Conservation (phyloP, 495 filamentous ascomycete species). For the Penicillium desertorum region DNA sequence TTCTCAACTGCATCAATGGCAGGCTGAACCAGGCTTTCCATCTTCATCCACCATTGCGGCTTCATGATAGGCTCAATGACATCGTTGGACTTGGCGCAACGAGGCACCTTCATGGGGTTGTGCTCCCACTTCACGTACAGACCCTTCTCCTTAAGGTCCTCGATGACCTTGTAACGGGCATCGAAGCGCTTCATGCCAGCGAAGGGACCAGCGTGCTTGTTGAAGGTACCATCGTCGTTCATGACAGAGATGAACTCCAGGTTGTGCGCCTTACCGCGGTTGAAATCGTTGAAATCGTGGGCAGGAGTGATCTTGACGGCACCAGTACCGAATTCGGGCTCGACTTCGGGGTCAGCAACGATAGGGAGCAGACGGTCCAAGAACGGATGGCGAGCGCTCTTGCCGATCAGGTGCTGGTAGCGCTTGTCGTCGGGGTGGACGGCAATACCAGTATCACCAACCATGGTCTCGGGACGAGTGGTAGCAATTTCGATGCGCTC, state of each 20-base stretch:
- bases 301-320: slow-evolving; percentile 79
- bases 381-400: slow-evolving; percentile 69
- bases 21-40: slow-evolving; percentile 57
- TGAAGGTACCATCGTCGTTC: slow-evolving; percentile 64
- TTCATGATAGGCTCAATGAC: slow-evolving; percentile 78
- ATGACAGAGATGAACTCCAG: slow-evolving; percentile 52
- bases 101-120: slow-evolving; percentile 78
- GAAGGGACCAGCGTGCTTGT: slow-evolving; percentile 60
- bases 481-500: slow-evolving; percentile 75
- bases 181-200: slow-evolving; percentile 74
- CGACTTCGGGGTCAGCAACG: slow-evolving; percentile 68
- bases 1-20: slow-evolving; percentile 66
- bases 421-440: slow-evolving; percentile 72
- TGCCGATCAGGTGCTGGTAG: slow-evolving; percentile 65
- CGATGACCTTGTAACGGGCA: slow-evolving; percentile 67
- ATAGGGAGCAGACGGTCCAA: slow-evolving; percentile 65
- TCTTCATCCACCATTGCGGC: slow-evolving; percentile 77
- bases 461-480: slow-evolving; percentile 79
- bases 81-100: slow-evolving; percentile 73
- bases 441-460: slow-evolving; percentile 74
- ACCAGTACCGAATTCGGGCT: slow-evolving; percentile 75
- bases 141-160: slow-evolving; percentile 66
- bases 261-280: slow-evolving; percentile 65
- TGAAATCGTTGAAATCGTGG: slow-evolving; percentile 78
- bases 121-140: slow-evolving; percentile 75